Conservation (phyloP, 192 early-diverging fungal genomes). For the Linnemannia schmuckeri region DNA sequence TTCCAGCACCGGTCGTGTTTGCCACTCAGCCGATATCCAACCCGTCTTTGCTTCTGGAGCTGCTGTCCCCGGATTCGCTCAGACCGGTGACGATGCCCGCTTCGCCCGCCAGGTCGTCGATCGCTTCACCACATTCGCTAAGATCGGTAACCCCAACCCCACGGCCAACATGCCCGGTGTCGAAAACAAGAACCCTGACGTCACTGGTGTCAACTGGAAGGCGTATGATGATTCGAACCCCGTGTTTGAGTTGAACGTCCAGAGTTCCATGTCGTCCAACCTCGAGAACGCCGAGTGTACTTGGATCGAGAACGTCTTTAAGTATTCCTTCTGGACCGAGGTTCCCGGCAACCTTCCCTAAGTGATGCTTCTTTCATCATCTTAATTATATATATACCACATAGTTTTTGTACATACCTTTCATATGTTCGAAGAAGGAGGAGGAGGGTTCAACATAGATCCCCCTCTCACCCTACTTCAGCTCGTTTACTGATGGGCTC, state of each 20-base stretch:
- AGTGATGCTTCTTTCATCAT: background rate
- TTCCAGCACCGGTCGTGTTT: conserved; percentile 19
- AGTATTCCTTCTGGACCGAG: conserved; percentile 32
- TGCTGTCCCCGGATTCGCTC: conserved; percentile 14
- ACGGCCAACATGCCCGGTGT: background rate
- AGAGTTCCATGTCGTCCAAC: conserved; percentile 24
- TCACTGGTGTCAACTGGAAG: conserved; percentile 28
- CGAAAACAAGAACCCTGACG: conserved; percentile 26
- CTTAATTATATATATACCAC: background rate
- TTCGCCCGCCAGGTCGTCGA: conserved; percentile 53
- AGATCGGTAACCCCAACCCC: conserved; percentile 58
- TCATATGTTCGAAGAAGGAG: too few species aligned
- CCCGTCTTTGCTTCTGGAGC: conserved; percentile 39
- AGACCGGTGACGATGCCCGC: conserved; percentile 51
- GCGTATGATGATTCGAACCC: conserved; percentile 28
- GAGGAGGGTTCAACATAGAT: too few species aligned
- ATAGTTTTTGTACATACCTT: background rate
- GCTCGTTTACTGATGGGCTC: too few species aligned
- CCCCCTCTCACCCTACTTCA: too few species aligned
- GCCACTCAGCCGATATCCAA: conserved; percentile 46
- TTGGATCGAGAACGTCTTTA: conserved; percentile 27
- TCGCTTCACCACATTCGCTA: conserved; percentile 54
- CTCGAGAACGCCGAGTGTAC: conserved; percentile 24
- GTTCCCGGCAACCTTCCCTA: conserved; percentile 30
- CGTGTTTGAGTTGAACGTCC: conserved; percentile 14